A percentile compares a stretch with the other conserved stretches of the same genome.
Conservation (phyloP, 2,329 filamentous ascomycete genomes). For the Leptographium wingfieldii region DNA sequence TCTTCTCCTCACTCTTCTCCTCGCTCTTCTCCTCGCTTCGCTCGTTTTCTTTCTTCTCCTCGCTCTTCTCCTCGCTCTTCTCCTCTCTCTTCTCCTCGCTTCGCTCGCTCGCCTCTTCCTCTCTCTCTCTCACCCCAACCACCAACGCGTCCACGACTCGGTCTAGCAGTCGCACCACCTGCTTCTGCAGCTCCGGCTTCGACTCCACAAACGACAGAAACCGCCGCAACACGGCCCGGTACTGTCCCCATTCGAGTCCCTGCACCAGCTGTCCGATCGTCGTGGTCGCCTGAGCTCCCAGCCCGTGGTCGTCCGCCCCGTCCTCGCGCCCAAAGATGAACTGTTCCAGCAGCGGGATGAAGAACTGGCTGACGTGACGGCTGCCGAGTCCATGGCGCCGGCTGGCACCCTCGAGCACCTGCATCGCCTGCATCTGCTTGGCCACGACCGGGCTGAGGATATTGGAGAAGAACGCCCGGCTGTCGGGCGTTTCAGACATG, state of each 20-base stretch:
- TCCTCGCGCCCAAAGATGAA: conserved; percentile 79
- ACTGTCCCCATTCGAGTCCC: conserved; percentile 82
- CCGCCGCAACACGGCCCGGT: conserved; percentile 68
- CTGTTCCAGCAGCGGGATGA: conserved; percentile 85
- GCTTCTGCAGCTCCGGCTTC: conserved; percentile 75
- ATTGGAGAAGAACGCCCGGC: conserved; percentile 78
- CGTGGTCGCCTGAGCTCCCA: conserved; percentile 74
- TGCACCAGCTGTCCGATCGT: conserved; percentile 64
- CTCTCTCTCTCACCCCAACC: conserved; percentile 28
- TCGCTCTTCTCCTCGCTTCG: conserved; percentile 24
- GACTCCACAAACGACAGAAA: conserved; percentile 73
- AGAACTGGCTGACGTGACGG: conserved; percentile 71
- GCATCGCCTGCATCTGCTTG: conserved; percentile 71
- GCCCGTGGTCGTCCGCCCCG: conserved; percentile 63
- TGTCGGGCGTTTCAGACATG: conserved; percentile 24
- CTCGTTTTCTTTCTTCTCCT: conserved; percentile 12
- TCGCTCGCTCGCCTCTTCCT: conserved; percentile 10
- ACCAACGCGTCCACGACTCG: conserved; percentile 69
- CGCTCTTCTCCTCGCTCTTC: conserved; percentile 25
- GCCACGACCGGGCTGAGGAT: conserved; percentile 82
- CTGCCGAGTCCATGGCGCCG: conserved; percentile 49
- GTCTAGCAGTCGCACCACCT: conserved; percentile 68
- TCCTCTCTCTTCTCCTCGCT: conserved; percentile 22
- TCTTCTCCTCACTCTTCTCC: conserved; percentile 26
- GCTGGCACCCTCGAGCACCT: conserved; percentile 60